Evolutionary conservation across 2,329 filamentous ascomycete species (phyloP), one percentile per base, ranked within the genome.

Genomic region (Cytospora paraplurivora): DNA sequence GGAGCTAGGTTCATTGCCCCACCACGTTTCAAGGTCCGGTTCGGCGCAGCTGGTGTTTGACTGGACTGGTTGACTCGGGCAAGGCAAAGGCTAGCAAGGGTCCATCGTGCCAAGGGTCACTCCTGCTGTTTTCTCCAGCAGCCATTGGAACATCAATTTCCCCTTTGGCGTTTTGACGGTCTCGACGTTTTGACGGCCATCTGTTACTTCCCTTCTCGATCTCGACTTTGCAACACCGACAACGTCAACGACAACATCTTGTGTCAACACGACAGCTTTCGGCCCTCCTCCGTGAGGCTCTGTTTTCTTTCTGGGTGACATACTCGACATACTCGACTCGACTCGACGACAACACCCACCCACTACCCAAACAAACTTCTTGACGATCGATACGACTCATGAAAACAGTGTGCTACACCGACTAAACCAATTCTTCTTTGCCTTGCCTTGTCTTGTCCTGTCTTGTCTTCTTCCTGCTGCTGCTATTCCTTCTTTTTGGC

Each of bases 361-460:
- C 51, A 47, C 27, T 27, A 27, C 27, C 27, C 27, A 27, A 27
- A 27, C 27, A 55, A 7, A 54, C 19, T 19, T 41, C 51, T 59
- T 65, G 60, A 65, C 52, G 63, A 65, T 34, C 52, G 56, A 57
- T 35, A 63, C 61, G 55, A 59, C 34, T 65, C 51, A 65, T 33
- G 63, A 63, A 35, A 44, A 56, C 52, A 56, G 56, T 56, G 52
- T 56, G 56, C 60, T 56, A 54, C 57, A 53, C 35, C 27, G 33
- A 55, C 59, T 59, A 63, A 56, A 41, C 21, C 62, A 52, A 49
- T 27, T 21, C 38, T 33, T 51, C 47, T 35, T 41, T 52, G 50
- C 62, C 49, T 56, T 41, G 41, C 32, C 52, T 59, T 57, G 41
- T 56, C 33, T 47, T 52, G 53, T 44, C 17, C 41, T 59, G 38